phyloP scores from a whole-genome alignment of 495 filamentous ascomycete genomes.

The Opeltia flavorubescens region DNA sequence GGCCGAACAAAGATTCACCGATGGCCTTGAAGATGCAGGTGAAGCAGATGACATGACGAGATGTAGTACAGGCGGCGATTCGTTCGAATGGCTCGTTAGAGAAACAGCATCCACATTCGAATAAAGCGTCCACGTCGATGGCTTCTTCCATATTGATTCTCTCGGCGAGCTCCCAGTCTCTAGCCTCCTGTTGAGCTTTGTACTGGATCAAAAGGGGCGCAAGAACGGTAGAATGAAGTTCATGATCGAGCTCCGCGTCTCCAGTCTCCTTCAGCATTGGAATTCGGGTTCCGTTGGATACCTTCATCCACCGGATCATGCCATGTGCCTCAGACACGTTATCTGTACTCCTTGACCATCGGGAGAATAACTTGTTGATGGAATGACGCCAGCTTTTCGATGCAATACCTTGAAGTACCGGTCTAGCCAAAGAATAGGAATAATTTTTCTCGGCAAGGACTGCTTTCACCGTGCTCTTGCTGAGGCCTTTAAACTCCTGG shows the following conservation, averaged over 20 bases:
- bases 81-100: constrained; percentile 65
- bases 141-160: constrained; percentile 66
- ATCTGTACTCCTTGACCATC: constrained; percentile 47
- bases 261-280: constrained; percentile 58
- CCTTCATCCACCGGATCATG: constrained; percentile 48
- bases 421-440: constrained; percentile 65
- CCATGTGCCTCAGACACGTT: constrained; percentile 44
- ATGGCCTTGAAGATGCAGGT: constrained; percentile 65
- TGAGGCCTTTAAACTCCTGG: constrained; percentile 75
- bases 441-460: constrained; percentile 87
- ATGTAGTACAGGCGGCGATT: constrained; percentile 55
- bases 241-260: constrained; percentile 62
- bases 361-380: constrained; percentile 54
- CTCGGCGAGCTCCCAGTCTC: constrained; percentile 50
- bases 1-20: constrained; percentile 79
- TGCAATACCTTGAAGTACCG: constrained; percentile 58
- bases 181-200: constrained; percentile 40
- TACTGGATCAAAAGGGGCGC: constrained; percentile 41
- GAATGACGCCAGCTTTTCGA: constrained; percentile 77
- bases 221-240: constrained; percentile 57
- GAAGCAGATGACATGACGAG: constrained; percentile 75
- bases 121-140: constrained; percentile 48
- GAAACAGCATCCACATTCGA: constrained; percentile 90
- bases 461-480: constrained; percentile 65
- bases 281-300: constrained; percentile 28